These are phyloP conservation scores for Fusarium caatingaense DNA, from an alignment of 2,329 filamentous ascomycete species.

Conservation along the genomic window DNA sequence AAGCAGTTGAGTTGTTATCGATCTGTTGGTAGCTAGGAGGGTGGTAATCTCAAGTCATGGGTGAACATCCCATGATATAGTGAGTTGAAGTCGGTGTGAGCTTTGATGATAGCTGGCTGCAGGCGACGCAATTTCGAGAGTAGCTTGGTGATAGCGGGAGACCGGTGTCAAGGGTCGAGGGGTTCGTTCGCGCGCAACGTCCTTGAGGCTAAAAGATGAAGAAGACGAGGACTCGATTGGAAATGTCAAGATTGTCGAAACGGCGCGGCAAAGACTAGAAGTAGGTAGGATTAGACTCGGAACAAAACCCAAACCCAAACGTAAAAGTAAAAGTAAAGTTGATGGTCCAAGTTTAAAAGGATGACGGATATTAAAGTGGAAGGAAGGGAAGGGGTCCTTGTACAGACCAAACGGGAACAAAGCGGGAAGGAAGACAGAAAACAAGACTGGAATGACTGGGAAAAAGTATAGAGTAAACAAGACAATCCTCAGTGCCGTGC, in stretches of 20 bases:
- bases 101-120: slow-evolving; percentile 34
- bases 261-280: slow-evolving; percentile 29
- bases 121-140: slow-evolving; percentile 38
- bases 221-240: slow-evolving; percentile 5
- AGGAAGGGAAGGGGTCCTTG: slow-evolving; percentile 22
- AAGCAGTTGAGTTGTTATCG: slow-evolving; percentile 26
- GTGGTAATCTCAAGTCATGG: slow-evolving; percentile 41
- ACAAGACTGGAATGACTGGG: slow-evolving; percentile 16
- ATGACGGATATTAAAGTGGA: slow-evolving; percentile 21
- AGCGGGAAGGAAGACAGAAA: slow-evolving; percentile 28
- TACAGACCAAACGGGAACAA: slow-evolving; percentile 23
- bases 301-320: slow-evolving; percentile 1
- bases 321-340: background rate
- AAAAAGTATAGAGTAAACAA: slow-evolving; percentile 8
- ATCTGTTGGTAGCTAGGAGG: slow-evolving; percentile 16
- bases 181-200: slow-evolving; percentile 25
- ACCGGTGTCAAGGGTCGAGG: slow-evolving; percentile 38
- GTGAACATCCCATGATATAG: slow-evolving; percentile 44
- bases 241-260: slow-evolving; percentile 14
- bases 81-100: slow-evolving; percentile 40
- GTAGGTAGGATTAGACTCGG: slow-evolving; percentile 30
- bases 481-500: background rate
- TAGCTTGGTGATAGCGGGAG: slow-evolving; percentile 43
- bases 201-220: slow-evolving; percentile 7
- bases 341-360: slow-evolving; percentile 19